Evolutionary conservation across 768 basidiomycete species (phyloP).

Genomic region (Auriscalpium orientale): DNA sequence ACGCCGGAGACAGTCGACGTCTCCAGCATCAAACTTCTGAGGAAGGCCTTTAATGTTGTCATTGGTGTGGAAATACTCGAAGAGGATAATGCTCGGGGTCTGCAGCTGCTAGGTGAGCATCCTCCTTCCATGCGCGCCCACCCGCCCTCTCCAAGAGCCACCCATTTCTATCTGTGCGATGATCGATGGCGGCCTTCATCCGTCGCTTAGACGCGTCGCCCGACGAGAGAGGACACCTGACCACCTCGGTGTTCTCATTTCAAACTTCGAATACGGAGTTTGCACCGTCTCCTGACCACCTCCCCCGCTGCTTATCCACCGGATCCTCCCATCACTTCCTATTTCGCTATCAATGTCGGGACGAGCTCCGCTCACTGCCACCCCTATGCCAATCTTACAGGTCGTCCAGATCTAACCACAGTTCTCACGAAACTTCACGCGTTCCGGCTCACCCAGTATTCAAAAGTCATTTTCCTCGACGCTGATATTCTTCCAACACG

Average conservation of each 20-base stretch:
- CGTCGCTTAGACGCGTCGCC: neutral
- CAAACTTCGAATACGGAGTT: neutral
- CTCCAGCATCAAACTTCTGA: constrained; percentile 66
- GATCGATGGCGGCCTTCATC: neutral
- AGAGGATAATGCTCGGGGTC: constrained; percentile 53
- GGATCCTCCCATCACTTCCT: neutral
- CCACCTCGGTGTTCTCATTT: neutral
- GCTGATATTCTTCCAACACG: constrained; percentile 86
- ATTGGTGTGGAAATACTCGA: constrained; percentile 88
- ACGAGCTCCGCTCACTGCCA: neutral
- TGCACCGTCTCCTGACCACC: neutral
- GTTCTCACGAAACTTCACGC: constrained; percentile 96
- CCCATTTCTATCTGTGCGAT: no score
- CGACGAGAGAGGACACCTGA: neutral
- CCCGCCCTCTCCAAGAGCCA: no score
- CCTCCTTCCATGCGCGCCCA: neutral
- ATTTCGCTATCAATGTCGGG: neutral
- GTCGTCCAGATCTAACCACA: constrained; percentile 87
- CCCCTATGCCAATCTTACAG: constrained; percentile 32
- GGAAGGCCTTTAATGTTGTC: constrained; percentile 76
- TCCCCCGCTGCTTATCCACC: neutral
- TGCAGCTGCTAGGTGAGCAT: constrained; percentile 77
- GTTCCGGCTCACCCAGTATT: constrained; percentile 84
- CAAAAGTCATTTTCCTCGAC: constrained; percentile 85
- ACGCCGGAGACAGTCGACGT: constrained; percentile 93